Evolutionary conservation across 495 filamentous ascomycete species (phyloP).

Genomic region (Cercophora newfieldiana): DNA sequence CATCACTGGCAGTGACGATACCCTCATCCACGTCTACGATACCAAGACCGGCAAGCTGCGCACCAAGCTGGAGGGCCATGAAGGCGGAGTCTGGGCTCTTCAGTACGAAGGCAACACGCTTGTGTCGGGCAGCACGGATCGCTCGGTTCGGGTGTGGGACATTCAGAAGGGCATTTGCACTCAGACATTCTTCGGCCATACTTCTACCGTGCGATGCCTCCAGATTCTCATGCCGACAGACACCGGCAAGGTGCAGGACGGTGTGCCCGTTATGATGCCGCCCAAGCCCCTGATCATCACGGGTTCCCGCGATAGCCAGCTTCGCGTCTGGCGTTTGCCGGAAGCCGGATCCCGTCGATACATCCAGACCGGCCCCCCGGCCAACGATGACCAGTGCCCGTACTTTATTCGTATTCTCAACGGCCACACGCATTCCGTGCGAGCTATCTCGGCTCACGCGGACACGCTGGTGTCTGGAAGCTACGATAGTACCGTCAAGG

Average conservation of each 20-base stretch:
- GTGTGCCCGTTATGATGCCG: conserved; percentile 82
- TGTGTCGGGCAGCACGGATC: conserved; percentile 94
- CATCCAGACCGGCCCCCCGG: conserved; percentile 71
- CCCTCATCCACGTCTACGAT: conserved; percentile 97
- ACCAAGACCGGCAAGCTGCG: conserved; percentile 89
- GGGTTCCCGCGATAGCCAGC: conserved; percentile 90
- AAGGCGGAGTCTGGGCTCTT: conserved; percentile 96
- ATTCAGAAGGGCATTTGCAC: conserved; percentile 88
- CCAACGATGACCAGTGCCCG: conserved; percentile 82
- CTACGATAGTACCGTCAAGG: conserved; percentile 93
- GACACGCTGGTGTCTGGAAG: conserved; percentile 98
- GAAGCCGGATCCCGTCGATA: conserved; percentile 70
- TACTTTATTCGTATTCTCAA: conserved; percentile 87
- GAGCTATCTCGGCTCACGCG: conserved; percentile 92
- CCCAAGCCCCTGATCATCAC: conserved; percentile 95
- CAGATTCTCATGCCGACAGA: conserved; percentile 89
- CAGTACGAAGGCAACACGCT: conserved; percentile 94
- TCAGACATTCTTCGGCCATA: conserved; percentile 95
- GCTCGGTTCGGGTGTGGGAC: conserved; percentile 96
- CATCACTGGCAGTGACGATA: conserved; percentile 95
- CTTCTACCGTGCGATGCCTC: conserved; percentile 92
- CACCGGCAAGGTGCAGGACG: conserved; percentile 69
- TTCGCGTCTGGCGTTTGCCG: conserved; percentile 96
- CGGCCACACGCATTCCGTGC: conserved; percentile 93
- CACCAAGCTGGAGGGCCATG: conserved; percentile 83